Base-by-base conservation (phyloP, 169 alveolate species). In the Plasmodium berghei region DNA sequence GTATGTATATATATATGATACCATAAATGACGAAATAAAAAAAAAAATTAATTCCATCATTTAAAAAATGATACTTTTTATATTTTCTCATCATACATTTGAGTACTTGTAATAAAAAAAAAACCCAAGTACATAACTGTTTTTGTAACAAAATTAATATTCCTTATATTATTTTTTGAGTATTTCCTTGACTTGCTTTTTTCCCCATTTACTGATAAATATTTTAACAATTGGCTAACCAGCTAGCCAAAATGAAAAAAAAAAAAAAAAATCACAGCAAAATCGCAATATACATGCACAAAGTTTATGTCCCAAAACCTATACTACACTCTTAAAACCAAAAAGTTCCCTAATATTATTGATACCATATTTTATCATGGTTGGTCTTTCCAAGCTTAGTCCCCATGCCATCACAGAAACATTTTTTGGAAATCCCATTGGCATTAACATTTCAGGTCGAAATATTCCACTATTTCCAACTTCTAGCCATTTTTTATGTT, bases 351-450 rank as follows among this genome's bases (percentile, higher is more conserved):
- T 95, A 45, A 99, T 99, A 92, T 99, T 98, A n/a, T 94, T 88
- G 40, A 98, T 95, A 90, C 96, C 97, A 94, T 98, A 97, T 91
- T 97, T 96, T 72, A 99, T 98, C 99, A 99, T 99, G 58, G 99
- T 97, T 28, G 99, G 99, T 75, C 99, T 94, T 94, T 99, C 99
- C 14, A 99, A 95, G 70, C 98, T 95, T 34, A 99, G 97, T 48
- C 99, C 99, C 99, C 99, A 99, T 62, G 99, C 99, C 46, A 99
- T 95, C 22, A 98, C 99, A 22, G 96, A 93, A 48, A 99, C 98
- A 80, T 98, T 99, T 71, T 95, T 95, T 9, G 99, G 99, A 54
- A 99, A 91, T 48, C 99, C 99, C 99, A 99, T 97, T 2, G 99
- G 99, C 74, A 95, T 94, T 54, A 98, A 91, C 99, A 99, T 98